Evolutionary conservation across 2,329 filamentous ascomycete species (phyloP).

Genomic region (Canariomyces notabilis): DNA sequence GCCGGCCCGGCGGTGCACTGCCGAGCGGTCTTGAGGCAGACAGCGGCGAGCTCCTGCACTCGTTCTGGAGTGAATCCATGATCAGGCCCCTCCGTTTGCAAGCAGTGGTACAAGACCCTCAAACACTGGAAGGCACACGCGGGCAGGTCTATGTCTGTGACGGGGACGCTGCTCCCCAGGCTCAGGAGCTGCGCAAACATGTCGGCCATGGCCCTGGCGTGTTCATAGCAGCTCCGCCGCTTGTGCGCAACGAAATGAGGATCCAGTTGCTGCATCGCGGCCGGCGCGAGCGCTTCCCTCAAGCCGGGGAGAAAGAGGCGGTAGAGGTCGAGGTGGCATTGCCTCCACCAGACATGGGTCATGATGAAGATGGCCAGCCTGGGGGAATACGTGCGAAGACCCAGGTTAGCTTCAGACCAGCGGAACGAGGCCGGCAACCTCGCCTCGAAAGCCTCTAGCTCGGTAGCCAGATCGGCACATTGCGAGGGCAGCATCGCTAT

Average conservation of each 20-base stretch:
- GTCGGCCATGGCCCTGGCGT: constrained; percentile 50
- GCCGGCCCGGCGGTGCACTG: constrained; percentile 49
- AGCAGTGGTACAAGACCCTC: constrained; percentile 47
- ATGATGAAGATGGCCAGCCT: constrained; percentile 54
- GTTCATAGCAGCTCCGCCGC: constrained; percentile 48
- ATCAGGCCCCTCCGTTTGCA: constrained; percentile 41
- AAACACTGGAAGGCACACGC: constrained; percentile 53
- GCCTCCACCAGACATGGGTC: constrained; percentile 57
- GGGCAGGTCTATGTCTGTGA: constrained; percentile 51
- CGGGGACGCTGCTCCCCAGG: constrained; percentile 45
- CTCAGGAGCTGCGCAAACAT: constrained; percentile 50
- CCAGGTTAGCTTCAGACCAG: constrained; percentile 52
- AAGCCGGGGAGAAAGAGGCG: constrained; percentile 48
- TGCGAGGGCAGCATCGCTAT: constrained; percentile 42
- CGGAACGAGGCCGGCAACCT: constrained; percentile 51
- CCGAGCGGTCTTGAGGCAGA: constrained; percentile 47
- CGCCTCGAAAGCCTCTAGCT: constrained; percentile 47
- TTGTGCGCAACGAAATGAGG: constrained; percentile 45
- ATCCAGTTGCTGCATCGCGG: constrained; percentile 42
- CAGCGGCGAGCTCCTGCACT: constrained; percentile 45
- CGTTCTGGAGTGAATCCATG: constrained; percentile 41
- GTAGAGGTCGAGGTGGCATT: constrained; percentile 54
- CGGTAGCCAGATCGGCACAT: constrained; percentile 43
- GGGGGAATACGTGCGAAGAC: constrained; percentile 52
- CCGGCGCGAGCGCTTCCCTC: constrained; percentile 45